phyloP scores from a whole-genome alignment of 1,284 basidiomycete genomes.

The Gastroboletus turbinatus region DNA sequence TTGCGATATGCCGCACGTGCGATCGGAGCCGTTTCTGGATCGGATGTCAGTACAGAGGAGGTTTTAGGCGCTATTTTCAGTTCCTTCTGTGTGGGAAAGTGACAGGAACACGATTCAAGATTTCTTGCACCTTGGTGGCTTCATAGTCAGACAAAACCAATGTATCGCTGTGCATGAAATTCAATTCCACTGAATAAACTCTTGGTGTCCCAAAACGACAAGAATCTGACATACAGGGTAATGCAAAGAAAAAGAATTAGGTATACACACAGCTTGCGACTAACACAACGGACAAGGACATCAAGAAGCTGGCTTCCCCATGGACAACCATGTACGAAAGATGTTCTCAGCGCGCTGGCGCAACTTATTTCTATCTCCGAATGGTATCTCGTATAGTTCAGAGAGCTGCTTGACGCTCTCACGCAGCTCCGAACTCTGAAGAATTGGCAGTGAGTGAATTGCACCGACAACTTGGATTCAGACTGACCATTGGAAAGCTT shows the following conservation, averaged over 20 bases:
- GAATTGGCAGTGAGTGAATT: background rate
- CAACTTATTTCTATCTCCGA: constrained; percentile 29
- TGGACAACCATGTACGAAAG: constrained; percentile 14
- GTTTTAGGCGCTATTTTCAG: constrained; percentile 79
- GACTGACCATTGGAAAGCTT: constrained; percentile 18
- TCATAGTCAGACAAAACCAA: background rate
- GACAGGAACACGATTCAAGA: background rate
- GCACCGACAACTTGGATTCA: background rate
- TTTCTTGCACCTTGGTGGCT: background rate
- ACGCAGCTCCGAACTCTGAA: constrained; percentile 19
- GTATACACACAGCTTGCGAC: constrained; percentile 3
- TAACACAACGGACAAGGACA: background rate
- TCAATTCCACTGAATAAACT: background rate
- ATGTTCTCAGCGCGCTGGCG: constrained; percentile 25
- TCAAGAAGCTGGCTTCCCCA: background rate
- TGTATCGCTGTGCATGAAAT: constrained; percentile 4
- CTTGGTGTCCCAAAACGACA: background rate
- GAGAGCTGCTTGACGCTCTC: constrained; percentile 26
- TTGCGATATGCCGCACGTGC: constrained; percentile 80
- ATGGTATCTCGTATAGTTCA: constrained; percentile 31
- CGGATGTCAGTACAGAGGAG: constrained; percentile 63
- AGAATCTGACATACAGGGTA: background rate
- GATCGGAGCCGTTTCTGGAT: constrained; percentile 78
- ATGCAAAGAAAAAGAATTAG: background rate
- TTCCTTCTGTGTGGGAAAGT: constrained; percentile 88